A percentile compares a stretch with the other conserved stretches of the same genome.
These are phyloP conservation scores for Acanthamoeba healyi DNA, from an alignment of 208 protist species.

Conservation along the genomic window DNA sequence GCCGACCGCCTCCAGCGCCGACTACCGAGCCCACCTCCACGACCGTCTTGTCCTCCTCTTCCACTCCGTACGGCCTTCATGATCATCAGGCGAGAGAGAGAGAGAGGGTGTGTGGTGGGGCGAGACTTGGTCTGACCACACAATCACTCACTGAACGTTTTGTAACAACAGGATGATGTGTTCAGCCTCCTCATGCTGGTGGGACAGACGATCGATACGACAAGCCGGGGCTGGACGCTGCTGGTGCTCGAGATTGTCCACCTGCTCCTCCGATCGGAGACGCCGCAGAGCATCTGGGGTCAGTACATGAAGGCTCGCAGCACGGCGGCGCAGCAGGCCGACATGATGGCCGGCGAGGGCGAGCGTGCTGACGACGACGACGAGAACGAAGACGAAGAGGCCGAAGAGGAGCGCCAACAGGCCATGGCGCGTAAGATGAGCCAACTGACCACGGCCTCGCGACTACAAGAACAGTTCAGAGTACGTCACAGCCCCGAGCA, in stretches of 20 bases:
- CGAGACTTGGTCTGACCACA: too few relatives aligned
- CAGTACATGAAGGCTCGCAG: slow-evolving; percentile 10
- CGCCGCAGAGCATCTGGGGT: slow-evolving; percentile 35
- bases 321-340: not conserved
- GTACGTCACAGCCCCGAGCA: not conserved
- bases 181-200: slow-evolving; percentile 53
- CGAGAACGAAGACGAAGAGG: not conserved
- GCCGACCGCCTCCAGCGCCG: not conserved
- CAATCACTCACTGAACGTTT: too few relatives aligned
- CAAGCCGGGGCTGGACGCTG: slow-evolving; percentile 18
- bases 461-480: slow-evolving; percentile 8
- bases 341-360: not conserved
- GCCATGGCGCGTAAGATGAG: not conserved
- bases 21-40: slow-evolving; percentile 46
- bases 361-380: not conserved
- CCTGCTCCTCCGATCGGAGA: slow-evolving; percentile 39
- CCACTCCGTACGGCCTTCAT: not conserved
- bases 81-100: too few relatives aligned
- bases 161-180: slow-evolving; percentile 64
- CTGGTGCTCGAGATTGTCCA: slow-evolving; percentile 66
- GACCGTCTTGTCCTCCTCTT: slow-evolving; percentile 45
- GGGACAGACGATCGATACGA: slow-evolving; percentile 6
- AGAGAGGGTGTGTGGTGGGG: too few relatives aligned
- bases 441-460: slow-evolving; percentile 25
- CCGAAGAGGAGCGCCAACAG: not conserved